Evolutionary conservation across 2,329 filamentous ascomycete genomes (phyloP).

Genomic region (Colletotrichum liriopes): DNA sequence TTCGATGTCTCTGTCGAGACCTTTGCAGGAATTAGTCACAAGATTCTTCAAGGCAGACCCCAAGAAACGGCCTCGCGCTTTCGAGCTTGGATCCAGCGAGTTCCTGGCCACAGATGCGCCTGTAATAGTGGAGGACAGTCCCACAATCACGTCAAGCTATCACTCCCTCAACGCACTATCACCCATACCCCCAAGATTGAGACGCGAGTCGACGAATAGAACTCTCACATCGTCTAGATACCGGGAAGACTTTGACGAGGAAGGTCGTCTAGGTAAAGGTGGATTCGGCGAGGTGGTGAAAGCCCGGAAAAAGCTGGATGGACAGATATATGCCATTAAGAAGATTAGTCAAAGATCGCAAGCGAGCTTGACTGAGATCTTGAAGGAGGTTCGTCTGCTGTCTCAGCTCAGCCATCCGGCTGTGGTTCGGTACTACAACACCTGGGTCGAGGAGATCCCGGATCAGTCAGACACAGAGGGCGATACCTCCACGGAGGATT

Average conservation of each 20-base stretch:
- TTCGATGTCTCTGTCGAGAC: slow-evolving; percentile 78
- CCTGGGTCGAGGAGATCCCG: slow-evolving; percentile 87
- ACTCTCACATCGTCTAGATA: slow-evolving; percentile 79
- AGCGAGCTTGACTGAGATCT: slow-evolving; percentile 83
- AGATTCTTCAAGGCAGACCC: slow-evolving; percentile 89
- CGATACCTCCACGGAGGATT: slow-evolving; percentile 67
- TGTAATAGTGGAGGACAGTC: slow-evolving; percentile 65
- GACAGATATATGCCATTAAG: slow-evolving; percentile 95
- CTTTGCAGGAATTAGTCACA: slow-evolving; percentile 84
- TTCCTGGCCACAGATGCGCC: slow-evolving; percentile 77
- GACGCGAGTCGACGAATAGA: slow-evolving; percentile 74
- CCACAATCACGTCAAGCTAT: slow-evolving; percentile 57
- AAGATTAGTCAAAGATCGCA: slow-evolving; percentile 91
- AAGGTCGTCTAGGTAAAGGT: slow-evolving; percentile 90
- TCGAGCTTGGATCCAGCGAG: slow-evolving; percentile 77
- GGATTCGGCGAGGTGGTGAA: slow-evolving; percentile 98
- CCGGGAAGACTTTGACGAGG: slow-evolving; percentile 89
- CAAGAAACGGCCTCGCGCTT: slow-evolving; percentile 88
- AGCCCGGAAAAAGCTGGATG: slow-evolving; percentile 90
- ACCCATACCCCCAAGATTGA: slow-evolving; percentile 65
- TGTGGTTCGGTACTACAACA: slow-evolving; percentile 92
- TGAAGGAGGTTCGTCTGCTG: slow-evolving; percentile 89
- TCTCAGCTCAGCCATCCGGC: slow-evolving; percentile 93
- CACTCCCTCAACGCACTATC: slow-evolving; percentile 60
- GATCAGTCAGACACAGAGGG: slow-evolving; percentile 70